phyloP scores from a whole-genome alignment of 2,329 filamentous ascomycete genomes.

The Ceratocystis ficicola region DNA sequence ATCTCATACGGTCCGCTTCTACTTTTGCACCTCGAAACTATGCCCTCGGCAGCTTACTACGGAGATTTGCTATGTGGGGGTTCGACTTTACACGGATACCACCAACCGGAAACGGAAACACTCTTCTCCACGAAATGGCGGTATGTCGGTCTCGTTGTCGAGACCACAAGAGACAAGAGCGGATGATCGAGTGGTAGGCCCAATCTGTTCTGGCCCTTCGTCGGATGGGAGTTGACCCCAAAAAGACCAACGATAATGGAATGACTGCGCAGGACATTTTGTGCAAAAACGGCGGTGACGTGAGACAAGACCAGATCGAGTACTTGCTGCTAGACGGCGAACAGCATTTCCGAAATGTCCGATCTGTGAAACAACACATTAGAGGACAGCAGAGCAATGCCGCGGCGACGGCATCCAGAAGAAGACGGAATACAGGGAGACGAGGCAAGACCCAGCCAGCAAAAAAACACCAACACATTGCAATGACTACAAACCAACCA shows the following conservation, averaged over 20 bases:
- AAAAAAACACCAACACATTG: background rate
- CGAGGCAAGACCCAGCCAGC: background rate
- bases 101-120: constrained; percentile 9
- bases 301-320: constrained; percentile 4
- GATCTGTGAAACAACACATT: background rate
- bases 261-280: constrained; percentile 17
- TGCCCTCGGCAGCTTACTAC: constrained; percentile 12
- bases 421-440: background rate
- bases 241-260: constrained; percentile 7
- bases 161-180: constrained; percentile 6
- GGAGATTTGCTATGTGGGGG: constrained; percentile 14
- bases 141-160: background rate
- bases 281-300: background rate
- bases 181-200: constrained; percentile 15
- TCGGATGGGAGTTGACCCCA: constrained; percentile 14
- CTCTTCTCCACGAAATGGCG: constrained; percentile 20
- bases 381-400: background rate
- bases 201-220: constrained; percentile 12
- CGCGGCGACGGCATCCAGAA: background rate
- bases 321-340: background rate
- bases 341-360: background rate
- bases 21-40: constrained; percentile 17
- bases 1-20: constrained; percentile 6
- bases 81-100: constrained; percentile 11
- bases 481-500: too few relatives aligned